Base-by-base conservation (phyloP, 805 yeast genomes). In the Huiozyma naganishii region DNA sequence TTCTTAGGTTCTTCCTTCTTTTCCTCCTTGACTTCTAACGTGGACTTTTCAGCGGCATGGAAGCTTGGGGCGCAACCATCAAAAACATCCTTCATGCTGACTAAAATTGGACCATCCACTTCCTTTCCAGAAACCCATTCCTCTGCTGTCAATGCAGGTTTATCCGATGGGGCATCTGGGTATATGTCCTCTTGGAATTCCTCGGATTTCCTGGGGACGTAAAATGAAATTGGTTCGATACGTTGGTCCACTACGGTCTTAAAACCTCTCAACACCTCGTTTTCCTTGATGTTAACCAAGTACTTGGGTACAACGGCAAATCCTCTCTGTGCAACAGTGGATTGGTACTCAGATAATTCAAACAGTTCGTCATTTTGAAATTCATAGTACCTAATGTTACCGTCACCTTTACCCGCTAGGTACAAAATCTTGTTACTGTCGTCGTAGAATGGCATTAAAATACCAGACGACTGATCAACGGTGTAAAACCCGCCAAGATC, bases 391-490 rank as follows among this genome's bases (percentile, higher is more conserved):
- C 96, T 84, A 56, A 92, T 86, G 62, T 90, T 92, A 55, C 97
- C 97, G 64, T 92, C 98, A 63, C 97, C 97, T 65, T 92, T 90
- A 53, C 98, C 99, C 30, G 95, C 97, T 48, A 92, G 69, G 58
- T 83, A 92, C 47, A 92, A 71, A 46, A 89, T 77, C 44, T 80
- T 77, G 38, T 84, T 88, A 32, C 83, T 74, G 28, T 77, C 83
- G 60, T 92, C 99, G 59, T 68, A 92, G 55, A 83, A 76, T 29
- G 98, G 98, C 76, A 92, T 83, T 62, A 89, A 69, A 36, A 92
- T 84, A 54, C 99, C 98, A 2, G 97, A 83, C 5, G 95, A 82
- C 27, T 94, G 76, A 60, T 94, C 98, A 40, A 92, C 74, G 36
- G 80, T 77, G 57, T 82, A 73, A 61, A 89, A 87, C 0, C 95